These are phyloP conservation scores for Malus sylvestris DNA, from an alignment of 306 rosid genomes.

Conservation along the genomic window DNA sequence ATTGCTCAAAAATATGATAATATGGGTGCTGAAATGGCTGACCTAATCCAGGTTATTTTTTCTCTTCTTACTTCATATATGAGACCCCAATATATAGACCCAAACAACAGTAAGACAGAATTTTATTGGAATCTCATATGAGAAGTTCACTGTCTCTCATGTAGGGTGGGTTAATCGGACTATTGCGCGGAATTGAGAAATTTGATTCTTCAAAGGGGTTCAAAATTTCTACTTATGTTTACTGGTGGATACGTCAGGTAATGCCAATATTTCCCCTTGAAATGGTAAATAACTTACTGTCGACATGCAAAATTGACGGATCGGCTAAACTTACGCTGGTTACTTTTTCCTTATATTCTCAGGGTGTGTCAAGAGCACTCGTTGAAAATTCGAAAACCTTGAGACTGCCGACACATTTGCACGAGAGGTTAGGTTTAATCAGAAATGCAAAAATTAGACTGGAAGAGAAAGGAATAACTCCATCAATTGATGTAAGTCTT, in stretches of 20 bases:
- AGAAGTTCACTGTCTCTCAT: conserved; percentile 13
- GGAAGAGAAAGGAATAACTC: conserved; percentile 82
- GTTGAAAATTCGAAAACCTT: conserved; percentile 85
- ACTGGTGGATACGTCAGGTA: conserved; percentile 99
- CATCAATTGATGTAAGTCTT: conserved; percentile 83
- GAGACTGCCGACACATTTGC: conserved; percentile 79
- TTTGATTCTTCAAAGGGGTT: conserved; percentile 91
- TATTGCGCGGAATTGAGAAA: conserved; percentile 89
- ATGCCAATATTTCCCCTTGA: conserved; percentile 13
- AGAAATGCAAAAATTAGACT: conserved; percentile 71
- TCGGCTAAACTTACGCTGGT: neutral
- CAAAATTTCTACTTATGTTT: conserved; percentile 92
- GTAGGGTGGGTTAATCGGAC: conserved; percentile 96
- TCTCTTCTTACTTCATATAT: neutral
- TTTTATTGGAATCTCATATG: neutral
- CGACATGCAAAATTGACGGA: neutral
- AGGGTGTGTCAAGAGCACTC: conserved; percentile 94
- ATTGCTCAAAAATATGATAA: conserved; percentile 93
- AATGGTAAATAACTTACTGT: neutral
- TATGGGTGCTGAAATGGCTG: conserved; percentile 89
- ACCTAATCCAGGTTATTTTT: conserved; percentile 80
- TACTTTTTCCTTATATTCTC: conserved; percentile 14
- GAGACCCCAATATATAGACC: neutral
- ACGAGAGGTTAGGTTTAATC: conserved; percentile 81
- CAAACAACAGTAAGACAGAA: neutral